phyloP scores from a whole-genome alignment of 805 yeast genomes.

The Yamadazyma olivae region DNA sequence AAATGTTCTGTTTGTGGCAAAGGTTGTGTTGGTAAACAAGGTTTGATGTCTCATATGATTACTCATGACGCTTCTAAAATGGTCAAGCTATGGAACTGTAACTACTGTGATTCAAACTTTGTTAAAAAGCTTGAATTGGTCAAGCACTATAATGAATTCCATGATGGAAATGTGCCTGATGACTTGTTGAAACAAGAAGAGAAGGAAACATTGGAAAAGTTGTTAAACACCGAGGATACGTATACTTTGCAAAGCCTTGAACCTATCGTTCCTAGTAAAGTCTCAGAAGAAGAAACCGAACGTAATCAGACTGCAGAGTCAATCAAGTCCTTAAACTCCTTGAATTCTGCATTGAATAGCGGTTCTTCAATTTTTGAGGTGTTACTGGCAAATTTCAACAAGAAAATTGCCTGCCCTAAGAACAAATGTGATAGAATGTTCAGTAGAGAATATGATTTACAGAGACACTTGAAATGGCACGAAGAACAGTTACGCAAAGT shows the following conservation, averaged over 20 bases:
- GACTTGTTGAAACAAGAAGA: constrained; percentile 26
- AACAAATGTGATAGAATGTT: constrained; percentile 53
- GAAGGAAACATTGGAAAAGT: constrained; percentile 17
- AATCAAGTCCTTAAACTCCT: constrained; percentile 7
- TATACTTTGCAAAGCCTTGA: constrained; percentile 4
- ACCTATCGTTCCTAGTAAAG: constrained; percentile 7
- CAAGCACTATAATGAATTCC: constrained; percentile 53
- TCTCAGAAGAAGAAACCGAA: constrained; percentile 9
- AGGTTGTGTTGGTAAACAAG: constrained; percentile 69
- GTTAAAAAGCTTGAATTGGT: constrained; percentile 55
- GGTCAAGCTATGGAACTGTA: constrained; percentile 67
- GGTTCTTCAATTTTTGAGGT: constrained; percentile 31
- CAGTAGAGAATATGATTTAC: constrained; percentile 45
- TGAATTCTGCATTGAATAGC: constrained; percentile 13
- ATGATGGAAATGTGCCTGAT: constrained; percentile 38
- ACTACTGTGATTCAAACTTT: constrained; percentile 49
- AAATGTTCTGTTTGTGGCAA: constrained; percentile 64
- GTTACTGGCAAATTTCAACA: constrained; percentile 34
- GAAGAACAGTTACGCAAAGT: constrained; percentile 28
- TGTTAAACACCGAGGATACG: constrained; percentile 9
- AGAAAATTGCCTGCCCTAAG: constrained; percentile 44
- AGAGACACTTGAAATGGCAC: constrained; percentile 55
- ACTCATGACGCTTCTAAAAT: constrained; percentile 53
- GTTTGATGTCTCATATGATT: constrained; percentile 69
- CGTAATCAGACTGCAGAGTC: constrained; percentile 8